phyloP scores from a whole-genome alignment of 805 yeast species.

The Hanseniaspora singularis region DNA sequence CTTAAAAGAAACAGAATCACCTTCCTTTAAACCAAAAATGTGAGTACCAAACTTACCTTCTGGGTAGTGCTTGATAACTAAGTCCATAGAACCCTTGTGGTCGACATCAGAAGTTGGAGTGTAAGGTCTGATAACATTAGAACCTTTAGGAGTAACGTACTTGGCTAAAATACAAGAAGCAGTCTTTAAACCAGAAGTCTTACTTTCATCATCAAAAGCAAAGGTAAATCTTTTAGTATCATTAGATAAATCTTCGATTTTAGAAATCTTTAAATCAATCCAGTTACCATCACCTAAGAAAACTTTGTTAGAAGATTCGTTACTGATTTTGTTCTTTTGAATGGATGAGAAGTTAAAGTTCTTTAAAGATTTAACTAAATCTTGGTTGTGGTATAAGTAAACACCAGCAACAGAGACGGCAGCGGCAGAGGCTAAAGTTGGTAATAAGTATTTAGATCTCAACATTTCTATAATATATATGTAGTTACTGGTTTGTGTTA shows the following conservation, averaged over 20 bases:
- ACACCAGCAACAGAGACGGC: conserved; percentile 19
- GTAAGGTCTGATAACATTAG: conserved; percentile 73
- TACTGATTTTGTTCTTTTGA: conserved; percentile 20
- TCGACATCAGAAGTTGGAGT: conserved; percentile 73
- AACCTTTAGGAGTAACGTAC: conserved; percentile 71
- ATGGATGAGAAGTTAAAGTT: background rate
- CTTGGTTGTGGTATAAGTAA: conserved; percentile 17
- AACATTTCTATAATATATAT: background rate
- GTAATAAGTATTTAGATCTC: conserved; percentile 13
- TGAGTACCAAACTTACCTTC: conserved; percentile 76
- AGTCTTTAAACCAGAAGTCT: conserved; percentile 60
- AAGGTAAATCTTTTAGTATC: conserved; percentile 63
- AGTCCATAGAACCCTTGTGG: conserved; percentile 60
- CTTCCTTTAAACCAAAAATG: conserved; percentile 53
- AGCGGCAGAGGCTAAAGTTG: conserved; percentile 16
- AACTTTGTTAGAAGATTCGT: conserved; percentile 32
- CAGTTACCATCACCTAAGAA: conserved; percentile 57
- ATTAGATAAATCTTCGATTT: conserved; percentile 37
- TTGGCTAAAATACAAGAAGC: conserved; percentile 78
- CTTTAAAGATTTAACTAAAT: conserved; percentile 1
- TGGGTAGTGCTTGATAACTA: conserved; percentile 74
- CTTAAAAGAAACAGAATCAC: conserved; percentile 79
- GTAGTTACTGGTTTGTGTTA: background rate
- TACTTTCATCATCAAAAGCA: conserved; percentile 53
- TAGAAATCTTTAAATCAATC: conserved; percentile 51